Evolutionary conservation across 163 green algal genomes (phyloP).

Genomic region (Coccomyxa subellipsoidea): DNA sequence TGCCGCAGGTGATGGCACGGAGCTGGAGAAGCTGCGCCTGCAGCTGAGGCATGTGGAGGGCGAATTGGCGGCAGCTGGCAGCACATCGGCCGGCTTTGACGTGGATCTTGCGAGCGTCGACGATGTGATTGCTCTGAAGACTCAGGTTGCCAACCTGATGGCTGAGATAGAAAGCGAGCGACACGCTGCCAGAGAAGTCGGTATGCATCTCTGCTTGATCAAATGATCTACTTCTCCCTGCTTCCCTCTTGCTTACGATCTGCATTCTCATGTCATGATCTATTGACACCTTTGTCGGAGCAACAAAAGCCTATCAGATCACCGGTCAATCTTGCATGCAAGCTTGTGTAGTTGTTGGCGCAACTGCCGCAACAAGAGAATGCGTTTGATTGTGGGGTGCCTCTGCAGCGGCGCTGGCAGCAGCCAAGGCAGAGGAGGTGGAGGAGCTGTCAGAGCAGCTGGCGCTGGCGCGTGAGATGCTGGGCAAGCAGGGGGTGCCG

Average conservation of each 20-base stretch:
- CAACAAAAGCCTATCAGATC: not conserved
- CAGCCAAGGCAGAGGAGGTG: slow-evolving; percentile 1
- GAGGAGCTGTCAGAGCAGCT: not conserved
- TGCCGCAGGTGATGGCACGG: not conserved
- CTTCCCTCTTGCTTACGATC: too few species aligned
- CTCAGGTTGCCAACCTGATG: not conserved
- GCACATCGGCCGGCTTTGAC: not conserved
- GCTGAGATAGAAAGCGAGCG: not conserved
- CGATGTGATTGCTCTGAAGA: not conserved
- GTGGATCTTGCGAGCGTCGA: not conserved
- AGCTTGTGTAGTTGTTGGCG: not conserved
- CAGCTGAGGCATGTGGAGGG: not conserved
- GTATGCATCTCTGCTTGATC: not conserved
- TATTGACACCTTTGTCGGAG: too few species aligned
- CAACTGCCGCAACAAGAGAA: too few species aligned
- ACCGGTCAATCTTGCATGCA: not conserved
- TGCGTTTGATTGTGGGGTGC: too few species aligned
- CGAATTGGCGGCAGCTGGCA: not conserved
- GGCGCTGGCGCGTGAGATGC: not conserved
- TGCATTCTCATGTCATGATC: too few species aligned
- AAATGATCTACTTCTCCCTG: too few species aligned
- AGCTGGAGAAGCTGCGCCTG: not conserved
- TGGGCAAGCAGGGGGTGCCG: not conserved
- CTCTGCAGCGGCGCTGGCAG: not conserved
- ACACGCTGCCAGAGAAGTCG: not conserved